Percentiles rank a stretch among this genome's conserved stretches.
These are phyloP conservation scores for Monosporascus sp. DNA, from an alignment of 2,329 filamentous ascomycete species.

Conservation along the genomic window DNA sequence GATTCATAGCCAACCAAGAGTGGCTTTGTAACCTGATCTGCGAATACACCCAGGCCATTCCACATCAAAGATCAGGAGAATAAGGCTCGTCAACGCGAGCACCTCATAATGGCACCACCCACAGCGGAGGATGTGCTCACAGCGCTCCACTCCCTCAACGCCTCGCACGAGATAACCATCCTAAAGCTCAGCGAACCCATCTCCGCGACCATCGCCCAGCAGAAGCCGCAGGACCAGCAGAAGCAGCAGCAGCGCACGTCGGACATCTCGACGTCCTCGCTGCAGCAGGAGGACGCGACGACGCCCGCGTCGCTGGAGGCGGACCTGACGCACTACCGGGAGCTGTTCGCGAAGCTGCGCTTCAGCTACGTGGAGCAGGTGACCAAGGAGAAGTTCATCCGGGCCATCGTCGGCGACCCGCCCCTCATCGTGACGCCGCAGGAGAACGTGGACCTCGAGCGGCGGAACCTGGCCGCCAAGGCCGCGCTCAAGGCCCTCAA, in stretches of 20 bases:
- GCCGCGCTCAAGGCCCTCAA: slow-evolving; percentile 75
- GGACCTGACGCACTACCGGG: slow-evolving; percentile 86
- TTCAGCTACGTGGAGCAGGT: slow-evolving; percentile 98
- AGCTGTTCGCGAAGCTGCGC: slow-evolving; percentile 91
- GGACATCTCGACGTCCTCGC: slow-evolving; percentile 62
- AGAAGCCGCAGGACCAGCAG: slow-evolving; percentile 33
- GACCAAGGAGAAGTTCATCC: slow-evolving; percentile 96
- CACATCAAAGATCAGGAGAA: background rate
- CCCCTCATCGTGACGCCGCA: slow-evolving; percentile 76
- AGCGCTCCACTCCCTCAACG: slow-evolving; percentile 49
- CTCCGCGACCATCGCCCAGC: slow-evolving; percentile 44
- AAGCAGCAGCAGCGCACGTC: slow-evolving; percentile 56
- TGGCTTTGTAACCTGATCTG: too few relatives aligned
- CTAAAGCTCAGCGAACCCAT: slow-evolving; percentile 74
- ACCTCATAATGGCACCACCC: slow-evolving; percentile 15
- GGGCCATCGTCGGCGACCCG: slow-evolving; percentile 84
- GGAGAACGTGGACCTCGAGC: slow-evolving; percentile 77
- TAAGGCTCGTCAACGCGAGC: too few relatives aligned
- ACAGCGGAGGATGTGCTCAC: slow-evolving; percentile 39
- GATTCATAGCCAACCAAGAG: too few relatives aligned
- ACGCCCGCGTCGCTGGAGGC: slow-evolving; percentile 75
- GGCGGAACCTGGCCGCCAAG: slow-evolving; percentile 65
- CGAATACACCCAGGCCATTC: too few relatives aligned
- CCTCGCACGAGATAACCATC: slow-evolving; percentile 63
- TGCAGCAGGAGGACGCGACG: slow-evolving; percentile 47